Base-by-base conservation (phyloP, 2,329 filamentous ascomycete species). In the Verticillium dahliae region DNA sequence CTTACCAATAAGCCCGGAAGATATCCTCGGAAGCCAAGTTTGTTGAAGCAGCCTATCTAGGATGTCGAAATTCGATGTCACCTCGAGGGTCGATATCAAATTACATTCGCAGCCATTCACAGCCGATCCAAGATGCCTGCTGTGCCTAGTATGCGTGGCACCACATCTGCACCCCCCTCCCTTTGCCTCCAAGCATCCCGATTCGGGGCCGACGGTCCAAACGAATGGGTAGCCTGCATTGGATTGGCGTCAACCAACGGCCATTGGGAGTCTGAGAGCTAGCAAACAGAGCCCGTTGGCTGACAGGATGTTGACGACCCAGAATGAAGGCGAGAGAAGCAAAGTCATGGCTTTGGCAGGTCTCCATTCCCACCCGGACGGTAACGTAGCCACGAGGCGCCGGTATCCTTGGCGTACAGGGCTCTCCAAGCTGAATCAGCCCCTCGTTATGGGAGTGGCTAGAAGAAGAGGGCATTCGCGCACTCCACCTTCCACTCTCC, bases 351-450 rank as follows among this genome's bases (percentile, higher is more conserved):
- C 9, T 14, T 4, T 56, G 54, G 39, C 58, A 54, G 38, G 34
- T 11, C 27, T 31, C 60, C 60, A 54, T 62, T 62, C 63, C 63
- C 63, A 59, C 15, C 57, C 33, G 35, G 18, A 27, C 33, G 63
- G 63, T 65, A 65, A 64, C 60, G 63, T 58, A 60, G 58, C 34
- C 4, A 35, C 50, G 57, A 65, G 41, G 61, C 31, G 54, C 55
- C 58, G 56, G 50, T 58, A 56, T 41, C 38, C 31, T 27, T 54
- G 56, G 58, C 52, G 50, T 39, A 50, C 54, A 61, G 57, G 54
- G 35, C 22, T 57, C 33, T 52, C 22, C 31, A 37, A 34, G 54
- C 39, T 50, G 35, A 27, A 14, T 15, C 22, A 41, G 61, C 58
- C n/a, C 22, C 45, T 52, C 45, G 18, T 27, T 27, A 4, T 45